Evolutionary conservation across 257 asterid species (phyloP).

Genomic region (Scutellaria barbata): DNA sequence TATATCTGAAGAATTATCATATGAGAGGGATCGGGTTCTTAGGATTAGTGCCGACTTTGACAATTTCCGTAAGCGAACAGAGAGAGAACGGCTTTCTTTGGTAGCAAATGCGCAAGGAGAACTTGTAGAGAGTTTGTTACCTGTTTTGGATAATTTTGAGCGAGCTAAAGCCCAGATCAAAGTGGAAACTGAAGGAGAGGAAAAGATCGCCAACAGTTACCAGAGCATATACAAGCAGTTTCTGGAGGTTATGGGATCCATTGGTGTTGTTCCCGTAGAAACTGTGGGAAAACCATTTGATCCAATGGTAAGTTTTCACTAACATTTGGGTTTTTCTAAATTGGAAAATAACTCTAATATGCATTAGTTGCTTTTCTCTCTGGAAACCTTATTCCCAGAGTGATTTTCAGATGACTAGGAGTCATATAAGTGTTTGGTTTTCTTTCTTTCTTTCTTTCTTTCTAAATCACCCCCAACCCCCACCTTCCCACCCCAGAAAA

Average conservation of each 20-base stretch:
- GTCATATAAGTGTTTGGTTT: not conserved
- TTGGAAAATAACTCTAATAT: conserved; percentile 14
- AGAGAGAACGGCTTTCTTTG: conserved; percentile 67
- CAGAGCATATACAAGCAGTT: conserved; percentile 82
- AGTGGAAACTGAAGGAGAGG: conserved; percentile 81
- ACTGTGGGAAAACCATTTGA: conserved; percentile 73
- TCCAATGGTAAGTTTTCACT: conserved; percentile 63
- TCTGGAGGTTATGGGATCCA: conserved; percentile 72
- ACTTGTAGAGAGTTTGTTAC: conserved; percentile 69
- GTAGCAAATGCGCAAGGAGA: conserved; percentile 81
- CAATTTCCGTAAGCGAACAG: conserved; percentile 81
- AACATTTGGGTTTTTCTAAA: conserved; percentile 6
- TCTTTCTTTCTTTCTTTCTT: too few species aligned
- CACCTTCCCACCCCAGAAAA: too few species aligned
- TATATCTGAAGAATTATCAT: conserved; percentile 62
- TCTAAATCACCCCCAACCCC: too few species aligned
- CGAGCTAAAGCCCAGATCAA: conserved; percentile 80
- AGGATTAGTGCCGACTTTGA: conserved; percentile 86
- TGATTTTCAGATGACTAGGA: not conserved
- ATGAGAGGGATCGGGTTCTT: conserved; percentile 69
- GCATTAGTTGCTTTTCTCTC: conserved; percentile 12
- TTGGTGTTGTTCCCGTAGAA: conserved; percentile 71
- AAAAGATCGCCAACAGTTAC: conserved; percentile 69
- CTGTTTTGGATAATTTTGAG: conserved; percentile 87
- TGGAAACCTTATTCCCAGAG: not conserved